A percentile compares a stretch with the other conserved stretches of the same genome.
These are phyloP conservation scores for Verticillium tricorpus DNA, from an alignment of 2,329 filamentous ascomycete species.

Conservation along the genomic window DNA sequence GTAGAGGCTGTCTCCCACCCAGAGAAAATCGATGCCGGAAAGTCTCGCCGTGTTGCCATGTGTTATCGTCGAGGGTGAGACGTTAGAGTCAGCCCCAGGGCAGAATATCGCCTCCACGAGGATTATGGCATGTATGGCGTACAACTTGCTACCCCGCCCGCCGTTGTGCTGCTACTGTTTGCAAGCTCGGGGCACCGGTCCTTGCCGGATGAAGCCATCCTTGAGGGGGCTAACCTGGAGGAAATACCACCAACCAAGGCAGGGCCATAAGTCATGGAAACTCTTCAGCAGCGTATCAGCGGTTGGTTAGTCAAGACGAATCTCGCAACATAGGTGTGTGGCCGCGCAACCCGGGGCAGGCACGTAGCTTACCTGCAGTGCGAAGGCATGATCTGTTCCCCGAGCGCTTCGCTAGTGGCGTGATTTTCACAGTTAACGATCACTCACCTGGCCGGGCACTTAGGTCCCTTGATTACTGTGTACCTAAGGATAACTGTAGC, in stretches of 20 bases:
- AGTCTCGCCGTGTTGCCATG: not conserved
- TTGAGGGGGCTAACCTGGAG: not conserved
- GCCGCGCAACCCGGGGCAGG: not conserved
- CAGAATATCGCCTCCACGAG: not conserved
- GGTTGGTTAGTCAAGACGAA: not conserved
- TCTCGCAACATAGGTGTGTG: not conserved
- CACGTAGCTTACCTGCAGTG: not conserved
- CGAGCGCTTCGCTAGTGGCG: not conserved
- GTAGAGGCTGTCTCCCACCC: not conserved
- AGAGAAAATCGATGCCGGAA: not conserved
- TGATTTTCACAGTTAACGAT: not conserved
- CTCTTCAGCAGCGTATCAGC: not conserved
- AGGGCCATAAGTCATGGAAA: not conserved
- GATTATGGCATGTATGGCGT: too few species aligned
- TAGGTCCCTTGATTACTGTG: not conserved
- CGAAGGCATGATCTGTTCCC: not conserved
- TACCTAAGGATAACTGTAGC: not conserved
- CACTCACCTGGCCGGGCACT: not conserved
- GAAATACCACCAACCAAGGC: not conserved
- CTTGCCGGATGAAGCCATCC: not conserved
- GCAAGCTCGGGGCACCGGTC: not conserved
- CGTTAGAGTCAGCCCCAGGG: not conserved
- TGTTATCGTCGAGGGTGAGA: not conserved
- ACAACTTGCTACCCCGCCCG: not conserved
- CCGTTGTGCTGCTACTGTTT: not conserved